Evolutionary conservation across 2,329 filamentous ascomycete genomes (phyloP), one percentile per base, ranked within the genome.

Genomic region (Beauveria australis): DNA sequence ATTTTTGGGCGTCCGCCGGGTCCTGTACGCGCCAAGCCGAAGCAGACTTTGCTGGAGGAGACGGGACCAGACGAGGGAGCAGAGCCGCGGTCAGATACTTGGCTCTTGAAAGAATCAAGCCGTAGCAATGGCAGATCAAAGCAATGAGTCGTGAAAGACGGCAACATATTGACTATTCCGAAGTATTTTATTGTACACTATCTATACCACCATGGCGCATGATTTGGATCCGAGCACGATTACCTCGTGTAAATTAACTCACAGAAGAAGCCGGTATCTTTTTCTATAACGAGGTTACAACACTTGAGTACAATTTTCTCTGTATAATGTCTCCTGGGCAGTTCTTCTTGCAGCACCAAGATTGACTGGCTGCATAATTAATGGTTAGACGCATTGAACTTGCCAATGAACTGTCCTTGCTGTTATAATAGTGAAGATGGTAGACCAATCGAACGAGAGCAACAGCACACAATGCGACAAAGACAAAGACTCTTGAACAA

Each of bases 1-100:
- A 66, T 72, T n/a, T 73, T 71, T 52, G 68, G 70, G 9, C 65
- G 60, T 22, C 28, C 58, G 18, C 58, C 58, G 3, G 51, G 49
- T 18, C 30, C 51, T 14, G 5, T 33, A 8, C 44, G 18, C 16
- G 44, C 30, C 19, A 60, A 43, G 30, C 10, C 51, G 12, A 68
- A 66, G 61, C 37, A 4, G 19, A 43, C 44, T 16, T 7, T 19
- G 10, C 19, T 8, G 4, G n/a, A 41, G 7, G 40, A 44, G 9
- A 14, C 16, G 9, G 24, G 10, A 7, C 40, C 10, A 16, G 24
- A 28, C 14, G 54, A 26, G 30, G 18, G 5, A 12, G 24, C 26
- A 10, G 44, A 48, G 44, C 28, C 12, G 43, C 54, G 18, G 9
- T 7, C 55, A n/a, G 24, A 40, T 12, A 1, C 30, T 14, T 19